A percentile compares a stretch with the other conserved stretches of the same genome.
These are phyloP conservation scores for Orychophragmus violaceus DNA, from an alignment of 345 rosid genomes.

Conservation along the genomic window DNA sequence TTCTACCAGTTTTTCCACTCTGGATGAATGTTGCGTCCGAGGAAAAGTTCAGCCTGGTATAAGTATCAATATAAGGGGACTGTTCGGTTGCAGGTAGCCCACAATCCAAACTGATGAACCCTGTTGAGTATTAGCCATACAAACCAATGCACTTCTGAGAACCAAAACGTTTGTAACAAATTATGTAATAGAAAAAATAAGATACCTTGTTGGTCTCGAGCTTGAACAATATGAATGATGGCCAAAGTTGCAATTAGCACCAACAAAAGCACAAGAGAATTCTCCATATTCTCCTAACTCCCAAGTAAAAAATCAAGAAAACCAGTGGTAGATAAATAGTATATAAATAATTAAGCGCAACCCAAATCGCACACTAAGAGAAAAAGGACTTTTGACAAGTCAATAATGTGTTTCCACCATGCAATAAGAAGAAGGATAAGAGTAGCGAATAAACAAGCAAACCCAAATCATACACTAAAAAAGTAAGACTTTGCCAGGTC, in stretches of 20 bases:
- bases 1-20: conserved; percentile 7
- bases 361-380: background rate
- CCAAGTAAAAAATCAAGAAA: background rate
- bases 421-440: background rate
- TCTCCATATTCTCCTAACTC: background rate
- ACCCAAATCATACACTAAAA: background rate
- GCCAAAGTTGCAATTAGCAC: background rate
- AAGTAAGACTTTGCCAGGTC: background rate
- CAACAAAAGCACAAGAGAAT: background rate
- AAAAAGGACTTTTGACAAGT: background rate
- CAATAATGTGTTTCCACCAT: background rate
- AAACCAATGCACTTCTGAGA: background rate
- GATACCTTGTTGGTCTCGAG: conserved; percentile 24
- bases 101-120: conserved; percentile 45
- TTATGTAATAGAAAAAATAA: background rate
- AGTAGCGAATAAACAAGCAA: background rate
- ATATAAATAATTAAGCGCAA: background rate
- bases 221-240: conserved; percentile 8
- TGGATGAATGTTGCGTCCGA: conserved; percentile 30
- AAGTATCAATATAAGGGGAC: conserved; percentile 6
- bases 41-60: background rate
- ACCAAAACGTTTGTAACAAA: background rate
- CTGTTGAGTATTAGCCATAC: conserved; percentile 7
- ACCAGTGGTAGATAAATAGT: background rate
- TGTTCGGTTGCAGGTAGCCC: conserved; percentile 19